phyloP scores from a whole-genome alignment of 2,329 filamentous ascomycete genomes.

The Trichothecium sympodiale region DNA sequence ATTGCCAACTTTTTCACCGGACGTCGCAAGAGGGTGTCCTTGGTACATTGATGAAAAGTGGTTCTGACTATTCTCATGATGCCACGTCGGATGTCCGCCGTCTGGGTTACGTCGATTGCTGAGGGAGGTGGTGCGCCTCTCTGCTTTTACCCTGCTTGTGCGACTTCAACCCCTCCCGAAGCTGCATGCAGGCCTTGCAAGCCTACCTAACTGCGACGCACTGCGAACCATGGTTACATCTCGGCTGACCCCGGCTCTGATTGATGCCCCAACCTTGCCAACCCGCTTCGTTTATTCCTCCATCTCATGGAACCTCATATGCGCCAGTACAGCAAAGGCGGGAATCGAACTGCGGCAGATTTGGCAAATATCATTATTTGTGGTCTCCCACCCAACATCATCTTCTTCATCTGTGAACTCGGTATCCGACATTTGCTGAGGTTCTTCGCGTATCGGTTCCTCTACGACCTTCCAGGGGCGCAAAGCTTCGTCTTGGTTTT shows the following conservation, averaged over 20 bases:
- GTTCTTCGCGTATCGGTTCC: slow-evolving; percentile 15
- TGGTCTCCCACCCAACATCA: slow-evolving; percentile 17
- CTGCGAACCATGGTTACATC: background rate
- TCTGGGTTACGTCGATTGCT: too few species aligned
- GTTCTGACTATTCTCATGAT: too few species aligned
- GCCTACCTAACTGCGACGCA: background rate
- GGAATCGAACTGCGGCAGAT: slow-evolving; percentile 44
- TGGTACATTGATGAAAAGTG: too few species aligned
- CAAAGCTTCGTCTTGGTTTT: slow-evolving; percentile 56
- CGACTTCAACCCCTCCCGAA: too few species aligned
- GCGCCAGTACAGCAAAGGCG: slow-evolving; percentile 45
- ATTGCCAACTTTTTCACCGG: too few species aligned
- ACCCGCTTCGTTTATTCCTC: slow-evolving; percentile 10
- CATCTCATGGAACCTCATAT: slow-evolving; percentile 28
- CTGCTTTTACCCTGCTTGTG: background rate
- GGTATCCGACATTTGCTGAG: slow-evolving; percentile 9
- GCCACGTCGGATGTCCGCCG: too few species aligned
- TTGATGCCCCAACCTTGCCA: too few species aligned
- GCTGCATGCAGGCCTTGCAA: background rate
- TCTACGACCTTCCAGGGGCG: slow-evolving; percentile 49
- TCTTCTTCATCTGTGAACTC: slow-evolving; percentile 4
- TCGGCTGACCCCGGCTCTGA: too few species aligned
- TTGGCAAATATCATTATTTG: slow-evolving; percentile 24
- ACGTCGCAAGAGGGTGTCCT: too few species aligned
- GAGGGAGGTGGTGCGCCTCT: too few species aligned